Base-by-base conservation (phyloP, 331 rosid genomes). In the Dryas integrifolia region DNA sequence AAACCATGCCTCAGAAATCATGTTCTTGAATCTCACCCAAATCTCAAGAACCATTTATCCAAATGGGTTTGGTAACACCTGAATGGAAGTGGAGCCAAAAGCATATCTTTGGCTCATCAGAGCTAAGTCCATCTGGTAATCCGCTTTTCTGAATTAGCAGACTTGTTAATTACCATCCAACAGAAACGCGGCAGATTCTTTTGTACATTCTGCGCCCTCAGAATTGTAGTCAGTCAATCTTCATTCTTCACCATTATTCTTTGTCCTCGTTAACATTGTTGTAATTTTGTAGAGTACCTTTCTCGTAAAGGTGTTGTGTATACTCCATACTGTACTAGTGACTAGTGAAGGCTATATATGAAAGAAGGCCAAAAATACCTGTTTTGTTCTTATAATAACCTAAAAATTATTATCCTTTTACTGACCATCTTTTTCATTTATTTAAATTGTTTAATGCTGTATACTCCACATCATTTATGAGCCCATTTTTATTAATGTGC, bases 181-280 rank as follows among this genome's bases (percentile, higher is more conserved):
- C 26, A 47, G 13, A 47, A 65, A 24, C 21, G 53, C 24, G 4
- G 45, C 26, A 14, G 24, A 67, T 67, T 48, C 45, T 67, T 67
- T 67, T 67, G 72, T 67, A 48, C 58, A 48, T 67, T 48, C 57
- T 49, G 46, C 49, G 15, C 15, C 67, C 49, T 62, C 67, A 9
- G 66, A 61, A 24, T 30, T 30, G 3, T 30, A 30, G 35, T 30
- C 35, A 30, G 35, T 30, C 35, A 30, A 30, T 30, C 8, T 16
- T 18, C 38, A 63, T 61, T 44, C 46, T 39, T 40, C 26, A 40
- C 30, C 35, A 41, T 62, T n/a, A n/a, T 41, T 62, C 26, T 40
- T 40, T 41, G 15, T 3, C 15, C 49, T 1, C 30, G 8, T 41
- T 40, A 4, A 8, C 48, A 10, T 9, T 65, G 69, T 44, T 64